phyloP scores from a whole-genome alignment of 495 filamentous ascomycete genomes.

The Hyaloscypha hepaticicola region DNA sequence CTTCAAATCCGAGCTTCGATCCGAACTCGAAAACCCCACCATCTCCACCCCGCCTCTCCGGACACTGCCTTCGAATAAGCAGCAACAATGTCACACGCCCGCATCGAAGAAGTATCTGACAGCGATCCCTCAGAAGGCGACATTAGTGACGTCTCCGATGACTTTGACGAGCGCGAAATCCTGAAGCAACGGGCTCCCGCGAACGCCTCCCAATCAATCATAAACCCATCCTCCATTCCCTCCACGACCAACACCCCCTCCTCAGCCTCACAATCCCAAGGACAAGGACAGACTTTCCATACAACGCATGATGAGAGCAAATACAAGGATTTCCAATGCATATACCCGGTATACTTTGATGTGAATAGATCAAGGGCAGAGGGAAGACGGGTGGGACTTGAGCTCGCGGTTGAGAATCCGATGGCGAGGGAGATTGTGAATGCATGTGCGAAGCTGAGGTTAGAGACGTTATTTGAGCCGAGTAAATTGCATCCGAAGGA shows the following conservation, averaged over 20 bases:
- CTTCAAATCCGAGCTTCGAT: background rate
- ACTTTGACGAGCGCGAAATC: conserved; percentile 53
- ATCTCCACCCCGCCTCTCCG: conserved; percentile 1
- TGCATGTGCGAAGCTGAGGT: conserved; percentile 69
- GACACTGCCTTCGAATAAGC: background rate
- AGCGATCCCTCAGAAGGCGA: conserved; percentile 74
- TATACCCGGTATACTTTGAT: conserved; percentile 97
- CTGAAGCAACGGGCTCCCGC: conserved; percentile 27
- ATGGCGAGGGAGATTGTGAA: conserved; percentile 87
- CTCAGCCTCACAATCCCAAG: background rate
- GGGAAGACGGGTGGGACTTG: conserved; percentile 71
- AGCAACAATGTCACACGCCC: conserved; percentile 74
- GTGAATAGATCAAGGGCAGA: conserved; percentile 66
- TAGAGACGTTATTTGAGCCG: conserved; percentile 82
- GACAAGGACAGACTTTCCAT: conserved; percentile 38
- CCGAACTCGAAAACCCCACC: conserved; percentile 22
- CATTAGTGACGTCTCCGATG: conserved; percentile 57
- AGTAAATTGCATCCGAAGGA: conserved; percentile 93
- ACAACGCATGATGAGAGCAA: conserved; percentile 48
- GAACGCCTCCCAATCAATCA: conserved; percentile 19
- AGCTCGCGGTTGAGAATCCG: conserved; percentile 78
- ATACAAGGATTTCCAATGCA: conserved; percentile 77
- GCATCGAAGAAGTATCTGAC: conserved; percentile 86
- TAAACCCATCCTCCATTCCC: conserved; percentile 34
- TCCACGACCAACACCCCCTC: conserved; percentile 34